Evolutionary conservation across 2,329 filamentous ascomycete species (phyloP).

Genomic region (Talaromyces piceae): DNA sequence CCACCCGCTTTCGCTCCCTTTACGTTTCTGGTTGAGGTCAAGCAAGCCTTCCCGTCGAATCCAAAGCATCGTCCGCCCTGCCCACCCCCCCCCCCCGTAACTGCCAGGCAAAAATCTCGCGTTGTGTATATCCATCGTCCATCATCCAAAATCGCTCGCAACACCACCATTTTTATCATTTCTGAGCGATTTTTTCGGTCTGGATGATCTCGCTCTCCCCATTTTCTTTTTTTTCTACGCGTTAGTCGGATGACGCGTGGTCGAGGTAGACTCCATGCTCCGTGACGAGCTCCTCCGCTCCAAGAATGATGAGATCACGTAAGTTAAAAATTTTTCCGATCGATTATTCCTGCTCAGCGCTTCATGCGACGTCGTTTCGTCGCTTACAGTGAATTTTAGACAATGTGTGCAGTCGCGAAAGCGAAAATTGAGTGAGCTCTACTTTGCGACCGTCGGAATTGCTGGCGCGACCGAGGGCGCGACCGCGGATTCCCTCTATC

Average conservation of each 20-base stretch:
- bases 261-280: constrained; percentile 43
- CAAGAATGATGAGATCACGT: constrained; percentile 47
- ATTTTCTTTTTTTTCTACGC: constrained; percentile 35
- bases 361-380: constrained; percentile 19
- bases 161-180: constrained; percentile 37
- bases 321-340: constrained; percentile 30
- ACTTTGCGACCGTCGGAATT: constrained; percentile 63
- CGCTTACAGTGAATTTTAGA: constrained; percentile 36
- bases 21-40: background rate
- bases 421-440: constrained; percentile 84
- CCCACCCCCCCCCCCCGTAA: constrained; percentile 20
- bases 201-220: constrained; percentile 35
- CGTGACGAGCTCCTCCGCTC: constrained; percentile 43
- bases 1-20: background rate
- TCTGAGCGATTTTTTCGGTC: constrained; percentile 38
- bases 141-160: constrained; percentile 30
- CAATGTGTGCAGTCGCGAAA: constrained; percentile 69
- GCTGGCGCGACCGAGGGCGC: constrained; percentile 45
- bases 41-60: constrained; percentile 19
- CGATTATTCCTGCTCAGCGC: constrained; percentile 17
- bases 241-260: constrained; percentile 44
- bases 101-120: constrained; percentile 23
- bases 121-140: constrained; percentile 26
- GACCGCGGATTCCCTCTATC: constrained; percentile 47
- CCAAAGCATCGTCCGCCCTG: constrained; percentile 13